Conservation (phyloP, 768 basidiomycete species). For the Leccinum boreale region DNA sequence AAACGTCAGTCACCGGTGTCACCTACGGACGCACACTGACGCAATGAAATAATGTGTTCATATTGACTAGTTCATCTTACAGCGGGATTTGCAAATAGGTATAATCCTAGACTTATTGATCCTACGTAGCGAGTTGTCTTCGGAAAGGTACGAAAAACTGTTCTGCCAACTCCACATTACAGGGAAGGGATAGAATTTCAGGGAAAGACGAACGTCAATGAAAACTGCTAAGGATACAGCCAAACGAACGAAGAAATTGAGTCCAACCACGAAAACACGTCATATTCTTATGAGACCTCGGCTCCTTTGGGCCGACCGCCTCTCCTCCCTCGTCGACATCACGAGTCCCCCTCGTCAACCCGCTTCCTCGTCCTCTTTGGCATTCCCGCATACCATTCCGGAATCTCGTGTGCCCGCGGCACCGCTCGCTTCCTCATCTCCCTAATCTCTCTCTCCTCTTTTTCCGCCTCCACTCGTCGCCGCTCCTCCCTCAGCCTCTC, state of each 20-base stretch:
- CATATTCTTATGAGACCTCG: not conserved
- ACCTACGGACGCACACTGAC: not conserved
- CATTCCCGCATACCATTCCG: slow-evolving; percentile 73
- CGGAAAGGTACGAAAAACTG: not conserved
- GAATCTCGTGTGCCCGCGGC: slow-evolving; percentile 67
- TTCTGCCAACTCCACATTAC: not conserved
- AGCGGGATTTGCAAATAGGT: not conserved
- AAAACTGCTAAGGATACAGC: not conserved
- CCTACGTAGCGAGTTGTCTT: not conserved
- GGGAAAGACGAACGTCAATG: not conserved
- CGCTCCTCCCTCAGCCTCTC: slow-evolving; percentile 45
- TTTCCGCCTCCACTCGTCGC: slow-evolving; percentile 44
- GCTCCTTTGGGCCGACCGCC: not conserved
- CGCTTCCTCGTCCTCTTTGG: slow-evolving; percentile 45
- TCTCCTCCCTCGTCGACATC: not conserved
- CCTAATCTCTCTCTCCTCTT: slow-evolving; percentile 58
- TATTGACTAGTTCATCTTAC: not conserved
- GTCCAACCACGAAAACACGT: not conserved
- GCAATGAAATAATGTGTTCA: not conserved
- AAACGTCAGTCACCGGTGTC: too few relatives aligned
- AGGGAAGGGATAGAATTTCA: not conserved
- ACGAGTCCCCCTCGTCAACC: not conserved
- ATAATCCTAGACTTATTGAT: not conserved
- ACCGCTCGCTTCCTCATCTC: slow-evolving; percentile 62
- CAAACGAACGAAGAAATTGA: not conserved